Percentiles rank a stretch among this genome's conserved stretches.
Evolutionary conservation across 2,329 filamentous ascomycete species (phyloP).

Genomic region (Cercospora berteroae): DNA sequence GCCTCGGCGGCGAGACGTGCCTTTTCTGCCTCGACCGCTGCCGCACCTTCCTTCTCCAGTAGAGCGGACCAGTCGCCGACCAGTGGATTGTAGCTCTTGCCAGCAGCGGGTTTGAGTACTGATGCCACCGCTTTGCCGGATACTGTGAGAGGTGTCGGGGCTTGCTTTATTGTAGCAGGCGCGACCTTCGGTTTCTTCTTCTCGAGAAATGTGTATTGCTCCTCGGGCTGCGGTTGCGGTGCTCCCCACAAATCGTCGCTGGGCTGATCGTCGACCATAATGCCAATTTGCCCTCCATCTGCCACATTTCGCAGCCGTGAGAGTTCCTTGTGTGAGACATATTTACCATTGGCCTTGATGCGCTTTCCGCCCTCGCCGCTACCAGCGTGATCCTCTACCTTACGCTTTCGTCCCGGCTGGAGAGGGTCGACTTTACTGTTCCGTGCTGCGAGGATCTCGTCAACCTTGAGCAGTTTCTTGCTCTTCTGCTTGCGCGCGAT

Average conservation of each 20-base stretch:
- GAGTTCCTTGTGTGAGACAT: conserved; percentile 79
- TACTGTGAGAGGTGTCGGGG: conserved; percentile 78
- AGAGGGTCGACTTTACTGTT: conserved; percentile 75
- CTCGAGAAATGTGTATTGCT: conserved; percentile 64
- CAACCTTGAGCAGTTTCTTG: conserved; percentile 78
- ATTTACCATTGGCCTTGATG: conserved; percentile 66
- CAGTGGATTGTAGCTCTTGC: conserved; percentile 87
- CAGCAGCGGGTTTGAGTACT: conserved; percentile 74
- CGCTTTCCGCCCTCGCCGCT: conserved; percentile 65
- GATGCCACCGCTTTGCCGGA: conserved; percentile 77
- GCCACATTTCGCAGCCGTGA: conserved; percentile 74
- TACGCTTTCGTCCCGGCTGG: conserved; percentile 68
- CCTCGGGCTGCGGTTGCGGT: conserved; percentile 49
- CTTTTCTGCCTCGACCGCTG: conserved; percentile 75
- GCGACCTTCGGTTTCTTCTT: conserved; percentile 62
- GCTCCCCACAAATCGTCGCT: conserved; percentile 77
- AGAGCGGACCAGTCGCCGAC: conserved; percentile 83
- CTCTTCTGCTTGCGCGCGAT: conserved; percentile 63
- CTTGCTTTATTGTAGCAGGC: conserved; percentile 71
- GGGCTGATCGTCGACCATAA: conserved; percentile 53
- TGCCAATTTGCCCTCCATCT: conserved; percentile 60
- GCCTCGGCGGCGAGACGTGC: conserved; percentile 67
- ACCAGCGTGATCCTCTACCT: conserved; percentile 63
- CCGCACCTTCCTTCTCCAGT: conserved; percentile 70
- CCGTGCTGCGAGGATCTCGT: conserved; percentile 85